These are phyloP conservation scores for Paspalum vaginatum DNA, from an alignment of 176 grass and related monocot genomes.

Conservation along the genomic window DNA sequence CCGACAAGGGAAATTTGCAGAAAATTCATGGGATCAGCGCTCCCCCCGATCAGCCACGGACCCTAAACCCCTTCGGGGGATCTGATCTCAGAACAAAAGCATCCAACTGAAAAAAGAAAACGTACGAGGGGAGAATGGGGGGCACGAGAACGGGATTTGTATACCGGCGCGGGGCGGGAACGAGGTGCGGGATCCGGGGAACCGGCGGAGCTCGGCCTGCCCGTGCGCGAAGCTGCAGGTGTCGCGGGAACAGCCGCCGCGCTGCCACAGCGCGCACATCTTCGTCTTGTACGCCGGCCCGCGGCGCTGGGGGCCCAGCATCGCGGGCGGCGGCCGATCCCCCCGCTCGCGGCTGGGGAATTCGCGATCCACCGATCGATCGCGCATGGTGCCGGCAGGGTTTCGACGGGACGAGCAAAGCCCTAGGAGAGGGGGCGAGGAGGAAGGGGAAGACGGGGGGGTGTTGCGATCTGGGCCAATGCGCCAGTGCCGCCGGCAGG, in stretches of 20 bases:
- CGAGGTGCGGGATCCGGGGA: conserved; percentile 48
- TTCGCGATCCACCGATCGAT: conserved; percentile 34
- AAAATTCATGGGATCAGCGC: neutral
- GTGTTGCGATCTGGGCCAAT: too few species aligned
- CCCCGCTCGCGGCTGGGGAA: neutral
- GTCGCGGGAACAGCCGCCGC: conserved; percentile 64
- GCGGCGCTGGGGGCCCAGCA: conserved; percentile 52
- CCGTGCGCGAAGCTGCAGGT: conserved; percentile 91
- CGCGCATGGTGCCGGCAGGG: conserved; percentile 25
- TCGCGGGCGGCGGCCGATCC: conserved; percentile 17
- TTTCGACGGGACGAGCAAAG: conserved; percentile 25
- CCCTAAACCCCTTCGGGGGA: conserved; percentile 6
- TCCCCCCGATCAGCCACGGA: neutral
- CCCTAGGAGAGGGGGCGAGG: neutral
- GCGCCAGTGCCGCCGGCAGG: too few species aligned
- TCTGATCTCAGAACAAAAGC: conserved; percentile 23
- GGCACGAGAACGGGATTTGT: neutral
- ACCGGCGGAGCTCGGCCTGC: conserved; percentile 62
- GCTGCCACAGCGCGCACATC: conserved; percentile 80
- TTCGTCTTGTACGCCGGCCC: conserved; percentile 90
- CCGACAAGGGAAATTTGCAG: neutral
- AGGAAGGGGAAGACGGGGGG: neutral
- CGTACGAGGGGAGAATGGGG: conserved; percentile 4
- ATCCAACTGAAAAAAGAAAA: neutral
- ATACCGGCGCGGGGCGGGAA: conserved; percentile 38